Evolutionary conservation across 176 grass and related monocot species (phyloP).

Genomic region (Pontederia crassipes): DNA sequence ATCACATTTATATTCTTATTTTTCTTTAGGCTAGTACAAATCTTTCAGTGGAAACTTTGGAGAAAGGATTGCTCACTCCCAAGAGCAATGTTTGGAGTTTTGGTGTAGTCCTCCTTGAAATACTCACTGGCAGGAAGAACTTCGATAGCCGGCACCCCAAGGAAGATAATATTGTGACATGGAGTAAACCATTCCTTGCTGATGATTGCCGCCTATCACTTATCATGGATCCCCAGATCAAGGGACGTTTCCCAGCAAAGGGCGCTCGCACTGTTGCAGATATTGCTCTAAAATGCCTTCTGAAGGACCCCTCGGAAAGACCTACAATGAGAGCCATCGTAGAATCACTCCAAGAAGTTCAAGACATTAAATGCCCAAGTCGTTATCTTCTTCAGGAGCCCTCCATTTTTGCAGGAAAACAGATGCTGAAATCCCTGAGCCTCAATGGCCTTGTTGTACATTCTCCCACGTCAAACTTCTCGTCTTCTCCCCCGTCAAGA

Average conservation of each 20-base stretch:
- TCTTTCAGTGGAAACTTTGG: constrained; percentile 84
- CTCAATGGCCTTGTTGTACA: constrained; percentile 56
- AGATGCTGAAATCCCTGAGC: constrained; percentile 77
- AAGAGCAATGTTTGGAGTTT: constrained; percentile 98
- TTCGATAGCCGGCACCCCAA: constrained; percentile 47
- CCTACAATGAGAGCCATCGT: constrained; percentile 79
- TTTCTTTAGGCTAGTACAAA: constrained; percentile 45
- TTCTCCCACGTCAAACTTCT: constrained; percentile 35
- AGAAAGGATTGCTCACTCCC: constrained; percentile 81
- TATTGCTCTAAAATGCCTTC: constrained; percentile 66
- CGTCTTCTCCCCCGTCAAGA: constrained; percentile 28
- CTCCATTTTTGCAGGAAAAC: constrained; percentile 44
- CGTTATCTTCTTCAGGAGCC: constrained; percentile 82
- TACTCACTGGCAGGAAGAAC: constrained; percentile 86
- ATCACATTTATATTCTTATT: neutral
- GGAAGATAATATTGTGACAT: constrained; percentile 91
- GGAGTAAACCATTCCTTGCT: constrained; percentile 70
- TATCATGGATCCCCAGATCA: constrained; percentile 83
- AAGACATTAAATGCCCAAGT: constrained; percentile 73
- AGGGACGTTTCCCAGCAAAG: constrained; percentile 80
- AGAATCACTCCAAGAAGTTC: constrained; percentile 46
- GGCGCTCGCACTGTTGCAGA: constrained; percentile 72
- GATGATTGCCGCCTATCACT: constrained; percentile 85
- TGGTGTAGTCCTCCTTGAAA: constrained; percentile 75
- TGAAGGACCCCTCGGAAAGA: constrained; percentile 66